Base-by-base conservation (phyloP, 768 basidiomycete genomes). In the Phanerochaete sordida region DNA sequence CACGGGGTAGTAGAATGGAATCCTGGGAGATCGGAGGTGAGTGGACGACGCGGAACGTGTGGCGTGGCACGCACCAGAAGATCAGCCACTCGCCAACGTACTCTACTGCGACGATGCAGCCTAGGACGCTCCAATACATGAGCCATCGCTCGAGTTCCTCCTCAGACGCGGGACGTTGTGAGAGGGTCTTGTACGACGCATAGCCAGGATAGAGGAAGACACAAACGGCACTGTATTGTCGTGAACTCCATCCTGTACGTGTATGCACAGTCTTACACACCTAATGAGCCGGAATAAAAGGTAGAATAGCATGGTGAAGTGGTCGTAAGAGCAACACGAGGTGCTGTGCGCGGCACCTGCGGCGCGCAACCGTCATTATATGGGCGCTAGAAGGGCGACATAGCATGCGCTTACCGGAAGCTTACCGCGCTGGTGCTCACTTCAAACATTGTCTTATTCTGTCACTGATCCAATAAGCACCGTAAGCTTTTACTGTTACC, bases 121-220 rank as follows among this genome's bases (percentile, higher is more conserved):
- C 90, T 2, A 92, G 81, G 0, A 91, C 90, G n/a, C 86, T 87
- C 95, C 95, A 98, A 68, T 97, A 98, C 91, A 94, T 95, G 56
- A 98, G 81, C 94, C 95, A 97, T 74, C 93, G 79, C 71, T 97
- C 95, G 9, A 95, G 79, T 47, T 93, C 92, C 53, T 80, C 83
- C 66, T 93, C 91, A 0, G 87, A 88, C 1, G 91, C 90, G 21
- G 91, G 91, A n/a, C 92, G 81, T 66, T 90, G 86, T 37, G 90
- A 89, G 31, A 98, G 83, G 0, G 91, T 86, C 78, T 98, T 98
- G 79, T 95, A 98, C n/a, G 93, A 95, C 30, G 93, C 91, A 75
- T 98, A 98, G 24, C 90, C 91, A 0, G 95, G 95, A 72, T 98
- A 96, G 43, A 95, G 81, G 74, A 93, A 95, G 21, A 88, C 91